Percentiles rank a stretch among this genome's conserved stretches.
These are phyloP conservation scores for Nakazawaea wickerhamii DNA, from an alignment of 805 yeast species.

Conservation along the genomic window DNA sequence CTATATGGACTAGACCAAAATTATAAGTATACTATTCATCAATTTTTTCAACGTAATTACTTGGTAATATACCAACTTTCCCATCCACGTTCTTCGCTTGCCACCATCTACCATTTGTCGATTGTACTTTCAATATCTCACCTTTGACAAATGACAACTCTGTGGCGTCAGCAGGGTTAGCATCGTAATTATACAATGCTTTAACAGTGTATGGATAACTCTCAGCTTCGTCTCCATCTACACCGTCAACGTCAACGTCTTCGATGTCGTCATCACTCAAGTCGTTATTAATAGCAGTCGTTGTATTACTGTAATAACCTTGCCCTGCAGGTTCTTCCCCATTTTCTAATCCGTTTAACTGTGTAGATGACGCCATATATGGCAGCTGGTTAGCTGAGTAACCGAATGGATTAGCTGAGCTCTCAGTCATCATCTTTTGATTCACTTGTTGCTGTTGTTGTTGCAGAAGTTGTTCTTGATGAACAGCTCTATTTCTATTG, in stretches of 20 bases:
- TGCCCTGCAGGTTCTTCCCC: constrained; percentile 25
- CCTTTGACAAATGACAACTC: constrained; percentile 89
- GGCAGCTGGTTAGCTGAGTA: constrained; percentile 12
- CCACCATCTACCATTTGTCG: constrained; percentile 98
- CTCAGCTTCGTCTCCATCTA: constrained; percentile 22
- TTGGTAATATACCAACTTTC: constrained; percentile 93
- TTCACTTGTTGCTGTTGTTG: constrained; percentile 17
- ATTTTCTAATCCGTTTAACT: constrained; percentile 58
- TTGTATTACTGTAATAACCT: constrained; percentile 17
- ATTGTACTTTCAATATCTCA: constrained; percentile 86
- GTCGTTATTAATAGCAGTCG: constrained; percentile 14
- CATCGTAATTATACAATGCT: constrained; percentile 82
- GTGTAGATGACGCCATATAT: constrained; percentile 37
- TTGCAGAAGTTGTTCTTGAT: neutral
- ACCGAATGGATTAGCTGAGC: constrained; percentile 21
- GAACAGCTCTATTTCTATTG: constrained; percentile 4
- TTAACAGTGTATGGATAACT: constrained; percentile 80
- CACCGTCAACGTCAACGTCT: constrained; percentile 8
- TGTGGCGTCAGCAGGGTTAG: constrained; percentile 88
- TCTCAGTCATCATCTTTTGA: constrained; percentile 22
- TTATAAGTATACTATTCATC: constrained; percentile 22
- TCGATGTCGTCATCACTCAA: constrained; percentile 13
- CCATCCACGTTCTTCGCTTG: constrained; percentile 88
- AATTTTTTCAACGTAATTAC: constrained; percentile 81
- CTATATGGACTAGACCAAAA: no score